Conservation (phyloP, 345 rosid species). For the Rhizophora apiculata region DNA sequence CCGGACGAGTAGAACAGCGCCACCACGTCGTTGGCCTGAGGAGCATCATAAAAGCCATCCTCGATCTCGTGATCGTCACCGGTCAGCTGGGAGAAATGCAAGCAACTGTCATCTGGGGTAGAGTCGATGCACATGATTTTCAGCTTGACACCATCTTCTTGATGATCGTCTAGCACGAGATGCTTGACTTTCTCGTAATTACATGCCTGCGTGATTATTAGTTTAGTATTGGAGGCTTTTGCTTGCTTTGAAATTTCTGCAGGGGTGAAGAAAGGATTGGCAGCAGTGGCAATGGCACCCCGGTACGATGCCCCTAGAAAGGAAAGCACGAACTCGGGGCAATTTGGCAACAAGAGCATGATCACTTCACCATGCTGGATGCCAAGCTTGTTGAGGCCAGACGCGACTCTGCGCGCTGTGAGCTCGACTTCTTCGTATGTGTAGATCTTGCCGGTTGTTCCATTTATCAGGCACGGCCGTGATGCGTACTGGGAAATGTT, state of each 20-base stretch:
- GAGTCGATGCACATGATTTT: constrained; percentile 38
- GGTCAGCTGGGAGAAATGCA: constrained; percentile 62
- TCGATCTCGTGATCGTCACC: constrained; percentile 25
- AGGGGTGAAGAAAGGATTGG: constrained; percentile 79
- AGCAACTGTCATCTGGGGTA: constrained; percentile 42
- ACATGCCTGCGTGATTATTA: constrained; percentile 59
- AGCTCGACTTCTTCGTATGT: constrained; percentile 68
- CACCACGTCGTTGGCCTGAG: constrained; percentile 55
- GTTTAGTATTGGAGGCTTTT: constrained; percentile 43
- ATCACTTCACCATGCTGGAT: constrained; percentile 60
- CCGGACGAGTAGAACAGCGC: constrained; percentile 94
- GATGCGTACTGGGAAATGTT: constrained; percentile 14
- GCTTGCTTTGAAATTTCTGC: constrained; percentile 76
- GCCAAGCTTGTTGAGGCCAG: constrained; percentile 57
- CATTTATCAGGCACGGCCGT: constrained; percentile 47
- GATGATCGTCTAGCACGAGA: constrained; percentile 10
- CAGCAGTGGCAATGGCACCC: constrained; percentile 75
- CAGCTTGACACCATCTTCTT: constrained; percentile 23
- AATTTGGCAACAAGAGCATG: constrained; percentile 68
- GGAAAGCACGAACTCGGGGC: constrained; percentile 61
- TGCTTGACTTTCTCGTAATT: constrained; percentile 53
- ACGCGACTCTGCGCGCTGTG: constrained; percentile 52
- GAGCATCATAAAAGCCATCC: constrained; percentile 35
- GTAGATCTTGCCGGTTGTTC: constrained; percentile 47
- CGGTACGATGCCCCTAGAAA: constrained; percentile 74